Evolutionary conservation across 2,329 filamentous ascomycete genomes (phyloP).

Genomic region (Fusarium sp.): DNA sequence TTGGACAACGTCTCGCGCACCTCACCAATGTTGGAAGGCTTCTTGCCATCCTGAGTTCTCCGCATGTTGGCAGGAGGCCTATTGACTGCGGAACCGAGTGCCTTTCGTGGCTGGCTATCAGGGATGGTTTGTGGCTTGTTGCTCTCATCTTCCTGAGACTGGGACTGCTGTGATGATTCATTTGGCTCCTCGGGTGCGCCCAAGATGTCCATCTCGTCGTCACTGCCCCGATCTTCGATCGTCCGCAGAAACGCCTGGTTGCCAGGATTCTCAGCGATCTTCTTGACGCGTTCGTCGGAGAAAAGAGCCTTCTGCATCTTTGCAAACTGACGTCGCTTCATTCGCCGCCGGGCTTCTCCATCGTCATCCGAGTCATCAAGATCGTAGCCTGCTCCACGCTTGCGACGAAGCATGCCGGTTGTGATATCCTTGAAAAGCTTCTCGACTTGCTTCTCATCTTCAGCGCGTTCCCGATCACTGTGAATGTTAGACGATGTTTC

Average conservation of each 20-base stretch:
- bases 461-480: conserved; percentile 83
- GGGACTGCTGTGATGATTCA: conserved; percentile 56
- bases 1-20: conserved; percentile 88
- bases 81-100: conserved; percentile 59
- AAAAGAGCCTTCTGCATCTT: conserved; percentile 93
- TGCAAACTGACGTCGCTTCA: conserved; percentile 90
- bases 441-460: conserved; percentile 89
- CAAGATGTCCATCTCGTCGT: conserved; percentile 84
- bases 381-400: conserved; percentile 86
- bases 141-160: conserved; percentile 51
- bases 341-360: conserved; percentile 80
- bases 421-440: conserved; percentile 95
- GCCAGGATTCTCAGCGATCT: conserved; percentile 90
- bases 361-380: conserved; percentile 94
- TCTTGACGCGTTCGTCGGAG: conserved; percentile 89
- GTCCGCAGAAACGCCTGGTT: conserved; percentile 92
- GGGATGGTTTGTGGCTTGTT: conserved; percentile 58
- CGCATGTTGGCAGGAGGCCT: conserved; percentile 74
- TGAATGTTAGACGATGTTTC: conserved; percentile 28
- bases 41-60: conserved; percentile 74
- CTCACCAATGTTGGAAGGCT: conserved; percentile 82
- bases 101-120: conserved; percentile 66
- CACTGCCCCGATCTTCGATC: conserved; percentile 85
- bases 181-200: conserved; percentile 60
- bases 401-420: conserved; percentile 87